These are phyloP conservation scores for Penicillium sp. DNA, from an alignment of 2,329 filamentous ascomycete genomes.

Conservation along the genomic window DNA sequence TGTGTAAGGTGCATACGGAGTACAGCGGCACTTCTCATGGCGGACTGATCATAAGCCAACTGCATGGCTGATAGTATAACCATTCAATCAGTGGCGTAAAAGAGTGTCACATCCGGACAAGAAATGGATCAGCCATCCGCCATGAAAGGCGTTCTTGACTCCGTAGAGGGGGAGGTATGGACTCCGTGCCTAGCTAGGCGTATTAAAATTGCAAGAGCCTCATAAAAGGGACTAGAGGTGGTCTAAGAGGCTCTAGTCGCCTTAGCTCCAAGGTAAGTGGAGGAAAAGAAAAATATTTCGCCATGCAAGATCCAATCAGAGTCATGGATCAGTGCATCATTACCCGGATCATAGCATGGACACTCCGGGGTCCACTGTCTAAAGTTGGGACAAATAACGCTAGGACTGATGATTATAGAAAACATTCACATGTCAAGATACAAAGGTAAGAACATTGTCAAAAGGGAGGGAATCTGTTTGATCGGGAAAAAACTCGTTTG, in stretches of 20 bases:
- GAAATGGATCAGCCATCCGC: not conserved
- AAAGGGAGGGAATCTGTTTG: not conserved
- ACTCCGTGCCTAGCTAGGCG: not conserved
- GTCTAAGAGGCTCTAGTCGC: constrained; percentile 6
- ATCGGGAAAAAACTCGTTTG: not conserved
- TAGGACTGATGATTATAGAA: not conserved
- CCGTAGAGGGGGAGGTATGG: not conserved
- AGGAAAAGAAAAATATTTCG: not conserved
- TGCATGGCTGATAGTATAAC: not conserved
- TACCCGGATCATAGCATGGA: constrained; percentile 2
- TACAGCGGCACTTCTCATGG: not conserved
- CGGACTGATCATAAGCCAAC: not conserved
- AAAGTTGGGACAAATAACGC: not conserved
- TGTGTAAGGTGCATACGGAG: not conserved
- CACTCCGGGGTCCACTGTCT: not conserved
- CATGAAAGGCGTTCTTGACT: not conserved
- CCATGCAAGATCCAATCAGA: constrained; percentile 1
- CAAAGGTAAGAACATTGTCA: not conserved
- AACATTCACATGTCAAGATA: not conserved
- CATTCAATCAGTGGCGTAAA: not conserved
- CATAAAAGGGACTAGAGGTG: constrained; percentile 15
- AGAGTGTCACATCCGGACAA: not conserved
- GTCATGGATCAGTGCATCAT: not conserved
- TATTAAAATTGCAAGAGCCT: constrained; percentile 20
- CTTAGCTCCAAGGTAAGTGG: constrained; percentile 8